A percentile compares a stretch with the other conserved stretches of the same genome.
These are phyloP conservation scores for Globisporangium polare DNA, from an alignment of 352 stramenopile genomes.

Conservation along the genomic window DNA sequence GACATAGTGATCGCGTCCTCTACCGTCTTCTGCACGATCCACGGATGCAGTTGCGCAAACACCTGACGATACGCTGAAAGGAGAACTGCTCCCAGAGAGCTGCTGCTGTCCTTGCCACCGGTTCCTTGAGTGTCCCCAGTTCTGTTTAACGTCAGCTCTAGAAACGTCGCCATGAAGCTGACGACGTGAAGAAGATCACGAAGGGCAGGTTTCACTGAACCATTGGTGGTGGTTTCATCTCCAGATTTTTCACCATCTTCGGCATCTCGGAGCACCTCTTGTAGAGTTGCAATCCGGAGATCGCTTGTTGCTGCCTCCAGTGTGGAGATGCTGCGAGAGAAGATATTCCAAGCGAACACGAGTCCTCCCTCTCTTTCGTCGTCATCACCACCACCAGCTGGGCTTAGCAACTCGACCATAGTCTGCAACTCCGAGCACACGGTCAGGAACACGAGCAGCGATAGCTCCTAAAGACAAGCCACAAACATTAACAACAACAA, in stretches of 20 bases:
- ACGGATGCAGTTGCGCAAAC: constrained; percentile 12
- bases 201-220: neutral
- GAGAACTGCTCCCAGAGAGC: neutral
- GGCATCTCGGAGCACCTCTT: neutral
- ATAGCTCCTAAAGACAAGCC: constrained; percentile 3
- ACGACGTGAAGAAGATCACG: neutral
- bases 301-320: constrained; percentile 11
- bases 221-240: neutral
- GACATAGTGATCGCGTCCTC: neutral
- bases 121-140: neutral
- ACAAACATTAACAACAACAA: neutral
- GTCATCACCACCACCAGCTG: neutral
- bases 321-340: constrained; percentile 3
- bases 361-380: constrained; percentile 2
- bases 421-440: constrained; percentile 16
- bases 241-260: neutral
- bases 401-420: constrained; percentile 9
- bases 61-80: constrained; percentile 11
- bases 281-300: constrained; percentile 11
- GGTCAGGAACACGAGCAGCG: constrained; percentile 15
- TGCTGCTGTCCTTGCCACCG: neutral
- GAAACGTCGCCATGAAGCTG: constrained; percentile 5
- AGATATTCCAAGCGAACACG: constrained; percentile 16
- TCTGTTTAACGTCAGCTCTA: too few relatives aligned
- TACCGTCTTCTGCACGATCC: constrained; percentile 12